Conservation (phyloP, 1,284 basidiomycete genomes). For the Pascua guehoae region DNA sequence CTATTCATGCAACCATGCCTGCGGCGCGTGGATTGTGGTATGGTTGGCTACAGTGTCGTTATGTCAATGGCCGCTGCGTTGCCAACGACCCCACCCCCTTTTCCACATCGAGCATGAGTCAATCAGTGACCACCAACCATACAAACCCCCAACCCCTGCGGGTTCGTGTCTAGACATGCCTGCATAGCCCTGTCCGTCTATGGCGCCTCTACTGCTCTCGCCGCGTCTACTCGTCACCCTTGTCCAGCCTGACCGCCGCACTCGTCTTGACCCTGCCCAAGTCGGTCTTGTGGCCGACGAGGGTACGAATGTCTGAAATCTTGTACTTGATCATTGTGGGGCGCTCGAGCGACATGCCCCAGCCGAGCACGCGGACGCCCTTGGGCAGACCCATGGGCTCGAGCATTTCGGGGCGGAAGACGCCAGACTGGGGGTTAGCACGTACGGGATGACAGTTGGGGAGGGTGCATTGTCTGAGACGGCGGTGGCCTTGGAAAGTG, state of each 20-base stretch:
- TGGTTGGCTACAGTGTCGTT: too few relatives aligned
- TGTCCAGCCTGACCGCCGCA: slow-evolving; percentile 76
- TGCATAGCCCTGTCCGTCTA: too few relatives aligned
- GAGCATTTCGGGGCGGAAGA: slow-evolving; percentile 99
- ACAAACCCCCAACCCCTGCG: too few relatives aligned
- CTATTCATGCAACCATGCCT: too few relatives aligned
- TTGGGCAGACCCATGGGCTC: slow-evolving; percentile 98
- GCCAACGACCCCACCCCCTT: too few relatives aligned
- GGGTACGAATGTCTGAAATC: slow-evolving; percentile 93
- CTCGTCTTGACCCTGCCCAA: slow-evolving; percentile 84
- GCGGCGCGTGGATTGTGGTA: too few relatives aligned
- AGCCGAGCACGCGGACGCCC: slow-evolving; percentile 93
- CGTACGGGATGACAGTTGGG: neutral
- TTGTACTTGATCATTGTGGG: slow-evolving; percentile 98
- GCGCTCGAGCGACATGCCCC: slow-evolving; percentile 91
- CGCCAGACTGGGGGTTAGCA: slow-evolving; percentile 69
- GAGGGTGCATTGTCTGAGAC: neutral
- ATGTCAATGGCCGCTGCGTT: too few relatives aligned
- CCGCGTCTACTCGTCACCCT: slow-evolving; percentile 45
- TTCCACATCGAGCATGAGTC: too few relatives aligned
- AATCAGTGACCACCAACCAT: too few relatives aligned
- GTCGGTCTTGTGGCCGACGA: slow-evolving; percentile 96
- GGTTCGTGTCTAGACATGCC: too few relatives aligned
- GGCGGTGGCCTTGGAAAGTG: too few relatives aligned
- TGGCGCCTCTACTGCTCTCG: too few relatives aligned